phyloP scores from a whole-genome alignment of 106 monocot species.

The Iris macrosiphon region DNA sequence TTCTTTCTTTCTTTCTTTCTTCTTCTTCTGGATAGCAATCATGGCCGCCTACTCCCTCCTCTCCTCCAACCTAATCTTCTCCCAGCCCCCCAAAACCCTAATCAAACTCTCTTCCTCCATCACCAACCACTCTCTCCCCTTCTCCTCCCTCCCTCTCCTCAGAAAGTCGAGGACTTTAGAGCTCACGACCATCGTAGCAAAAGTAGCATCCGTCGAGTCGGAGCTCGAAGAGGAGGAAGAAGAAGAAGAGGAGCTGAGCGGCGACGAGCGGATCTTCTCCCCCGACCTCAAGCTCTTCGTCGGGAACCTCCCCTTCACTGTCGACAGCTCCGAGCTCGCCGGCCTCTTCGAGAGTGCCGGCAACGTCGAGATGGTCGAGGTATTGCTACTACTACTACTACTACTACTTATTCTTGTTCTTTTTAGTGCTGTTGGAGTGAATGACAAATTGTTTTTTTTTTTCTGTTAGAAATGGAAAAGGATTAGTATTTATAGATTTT shows the following conservation, averaged over 20 bases:
- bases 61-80: constrained; percentile 13
- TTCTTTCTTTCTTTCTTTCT: too few relatives aligned
- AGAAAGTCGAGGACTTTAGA: constrained; percentile 3
- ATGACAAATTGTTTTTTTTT: too few relatives aligned
- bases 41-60: constrained; percentile 10
- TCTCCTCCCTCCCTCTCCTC: background rate
- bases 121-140: constrained; percentile 4
- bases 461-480: too few relatives aligned
- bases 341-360: constrained; percentile 59
- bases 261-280: constrained; percentile 23
- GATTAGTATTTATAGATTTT: too few relatives aligned
- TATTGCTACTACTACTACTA: too few relatives aligned
- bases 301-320: constrained; percentile 79
- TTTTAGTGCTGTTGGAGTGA: too few relatives aligned
- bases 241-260: background rate
- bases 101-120: background rate
- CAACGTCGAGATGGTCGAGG: constrained; percentile 89
- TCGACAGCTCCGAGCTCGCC: constrained; percentile 85
- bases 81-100: too few relatives aligned
- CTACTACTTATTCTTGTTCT: too few relatives aligned
- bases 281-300: constrained; percentile 76
- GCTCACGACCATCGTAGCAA: constrained; percentile 21
- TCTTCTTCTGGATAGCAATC: too few relatives aligned
- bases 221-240: constrained; percentile 37
- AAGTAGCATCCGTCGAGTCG: constrained; percentile 36